Evolutionary conservation across 306 rosid species (phyloP), one percentile per base, ranked within the genome.

Genomic region (Lupinus albus): DNA sequence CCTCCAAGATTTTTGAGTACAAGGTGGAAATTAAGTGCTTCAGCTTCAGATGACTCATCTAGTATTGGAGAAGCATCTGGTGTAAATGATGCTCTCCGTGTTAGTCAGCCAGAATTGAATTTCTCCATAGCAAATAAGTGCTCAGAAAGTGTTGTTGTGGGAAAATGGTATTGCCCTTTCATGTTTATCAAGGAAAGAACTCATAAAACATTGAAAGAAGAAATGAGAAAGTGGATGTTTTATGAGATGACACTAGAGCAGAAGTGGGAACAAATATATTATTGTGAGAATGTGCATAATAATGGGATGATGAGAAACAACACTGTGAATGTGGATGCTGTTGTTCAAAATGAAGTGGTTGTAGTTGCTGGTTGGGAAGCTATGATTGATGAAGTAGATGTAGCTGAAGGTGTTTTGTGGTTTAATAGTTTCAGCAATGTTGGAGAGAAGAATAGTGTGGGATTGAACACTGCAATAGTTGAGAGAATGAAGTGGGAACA

Each of bases 161-260:
- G 95, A n/a, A 88, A 81, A 64, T 88, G 95, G 95, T 81, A 91
- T 20, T 62, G 82, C 47, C 97, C 95, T 70, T 83, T 88, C 28
- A 65, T 84, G 77, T 88, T 88, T 48, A 17, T 91, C 41, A 81
- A 72, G 77, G 97, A 86, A 59, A 79, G 88, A 51, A 28, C 73
- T 49, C 67, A 42, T 16, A 82, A 6, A 58, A 80, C 80, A 53
- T 25, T 82, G 70, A 82, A 62, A 50, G 76, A 81, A 56, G 85
- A 84, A 45, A 68, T 81, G 79, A 74, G 71, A 8, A 73, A 53
- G 3, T 70, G 88, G 8, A 73, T 76, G 84, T 88, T 81, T 48
- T 86, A 91, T 59, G 82, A 86, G 76, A 69, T 87, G 82, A 88
- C 86, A 32, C 83, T 91, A 0, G 85, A 88, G 75, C 89, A 88